Conservation (phyloP, 306 rosid species). For the Urtica urens region DNA sequence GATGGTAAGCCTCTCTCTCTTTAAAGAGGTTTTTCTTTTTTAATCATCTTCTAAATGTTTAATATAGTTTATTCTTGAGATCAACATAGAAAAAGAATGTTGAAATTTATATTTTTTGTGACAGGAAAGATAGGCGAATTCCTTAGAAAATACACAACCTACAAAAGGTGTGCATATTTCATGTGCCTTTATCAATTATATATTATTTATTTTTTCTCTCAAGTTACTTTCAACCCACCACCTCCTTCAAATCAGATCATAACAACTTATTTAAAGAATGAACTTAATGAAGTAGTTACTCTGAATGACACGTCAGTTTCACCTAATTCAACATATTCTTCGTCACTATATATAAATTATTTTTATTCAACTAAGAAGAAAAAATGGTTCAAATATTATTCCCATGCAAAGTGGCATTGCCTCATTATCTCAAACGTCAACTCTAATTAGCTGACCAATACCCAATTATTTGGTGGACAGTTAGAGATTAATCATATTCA, state of each 20-base stretch:
- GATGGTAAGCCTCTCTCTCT: slow-evolving; percentile 13
- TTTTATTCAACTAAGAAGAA: no score
- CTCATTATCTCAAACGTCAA: slow-evolving; percentile 3
- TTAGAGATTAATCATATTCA: background rate
- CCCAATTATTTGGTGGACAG: slow-evolving; percentile 9
- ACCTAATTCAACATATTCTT: slow-evolving; percentile 13
- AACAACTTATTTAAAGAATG: slow-evolving; percentile 14
- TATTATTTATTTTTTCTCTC: slow-evolving; percentile 3
- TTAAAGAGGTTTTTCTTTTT: slow-evolving; percentile 8
- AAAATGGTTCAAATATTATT: no score
- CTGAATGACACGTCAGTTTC: slow-evolving; percentile 5
- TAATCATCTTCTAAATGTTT: background rate
- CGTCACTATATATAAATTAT: no score
- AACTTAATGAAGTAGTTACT: slow-evolving; percentile 11
- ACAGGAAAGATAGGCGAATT: background rate
- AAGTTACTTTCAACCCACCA: no score
- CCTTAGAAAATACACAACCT: slow-evolving; percentile 4
- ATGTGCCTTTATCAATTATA: background rate
- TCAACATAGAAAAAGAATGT: background rate
- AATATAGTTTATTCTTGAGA: no score
- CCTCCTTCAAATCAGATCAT: slow-evolving; percentile 16
- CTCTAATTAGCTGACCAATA: background rate
- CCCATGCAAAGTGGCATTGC: slow-evolving; percentile 7
- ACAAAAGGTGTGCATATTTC: background rate
- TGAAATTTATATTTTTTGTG: background rate